Percentiles rank a stretch among this genome's conserved stretches.
Conservation (phyloP, 2,329 filamentous ascomycete genomes). For the Scedosporium apiospermum region DNA sequence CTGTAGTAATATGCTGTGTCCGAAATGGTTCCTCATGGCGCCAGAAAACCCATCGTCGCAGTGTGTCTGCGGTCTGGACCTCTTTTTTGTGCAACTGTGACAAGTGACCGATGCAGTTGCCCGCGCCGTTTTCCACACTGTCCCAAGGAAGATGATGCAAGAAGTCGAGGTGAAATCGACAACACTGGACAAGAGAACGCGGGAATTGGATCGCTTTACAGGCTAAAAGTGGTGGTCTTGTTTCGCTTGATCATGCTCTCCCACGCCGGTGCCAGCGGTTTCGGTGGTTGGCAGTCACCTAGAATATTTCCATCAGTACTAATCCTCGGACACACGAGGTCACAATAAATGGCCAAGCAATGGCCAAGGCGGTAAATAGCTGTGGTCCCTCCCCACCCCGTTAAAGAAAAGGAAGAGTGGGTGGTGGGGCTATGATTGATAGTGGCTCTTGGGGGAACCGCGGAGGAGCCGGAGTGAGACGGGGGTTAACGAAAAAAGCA, state of each 20-base stretch:
- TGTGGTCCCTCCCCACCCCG: not conserved
- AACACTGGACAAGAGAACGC: not conserved
- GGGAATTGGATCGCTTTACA: not conserved
- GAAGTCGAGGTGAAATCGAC: not conserved
- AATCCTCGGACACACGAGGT: not conserved
- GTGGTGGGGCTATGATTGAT: not conserved
- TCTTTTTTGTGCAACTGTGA: too few species aligned
- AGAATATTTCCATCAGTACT: not conserved
- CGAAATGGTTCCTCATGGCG: not conserved
- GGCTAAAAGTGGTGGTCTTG: constrained; percentile 1
- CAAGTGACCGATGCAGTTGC: too few species aligned
- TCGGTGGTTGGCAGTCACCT: constrained; percentile 6
- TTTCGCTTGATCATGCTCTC: constrained; percentile 9
- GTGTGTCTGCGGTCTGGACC: too few species aligned
- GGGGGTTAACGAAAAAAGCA: not conserved
- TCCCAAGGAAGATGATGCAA: not conserved
- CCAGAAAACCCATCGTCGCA: too few species aligned
- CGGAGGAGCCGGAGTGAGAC: not conserved
- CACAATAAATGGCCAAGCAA: not conserved
- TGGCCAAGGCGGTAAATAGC: not conserved
- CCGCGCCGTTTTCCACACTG: too few species aligned
- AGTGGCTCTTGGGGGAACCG: not conserved
- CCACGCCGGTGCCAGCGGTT: constrained; percentile 4
- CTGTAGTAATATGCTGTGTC: not conserved
- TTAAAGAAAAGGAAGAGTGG: not conserved